Evolutionary conservation across 495 filamentous ascomycete species (phyloP), one percentile per base, ranked within the genome.

Genomic region (Lichina pygmaea): DNA sequence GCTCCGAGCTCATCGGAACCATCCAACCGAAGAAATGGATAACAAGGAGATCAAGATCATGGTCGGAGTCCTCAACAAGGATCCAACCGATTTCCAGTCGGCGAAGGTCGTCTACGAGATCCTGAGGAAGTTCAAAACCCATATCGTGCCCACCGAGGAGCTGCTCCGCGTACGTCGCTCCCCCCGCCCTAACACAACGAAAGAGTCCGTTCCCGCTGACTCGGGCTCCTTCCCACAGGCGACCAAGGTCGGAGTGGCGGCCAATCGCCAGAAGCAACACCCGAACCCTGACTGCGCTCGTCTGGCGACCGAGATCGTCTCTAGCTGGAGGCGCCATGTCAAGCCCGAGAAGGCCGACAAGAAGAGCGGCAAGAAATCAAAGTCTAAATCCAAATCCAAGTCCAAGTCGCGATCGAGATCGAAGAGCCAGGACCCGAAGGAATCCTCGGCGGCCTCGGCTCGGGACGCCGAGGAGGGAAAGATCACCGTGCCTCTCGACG

Each of bases 181-280:
- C 6, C 46, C 16, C 46, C 36, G 6, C 42, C 24, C 12, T 10
- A 34, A 32, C 10, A 32, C 33, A 11, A 7, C 15, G 8, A 43
- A 15, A 30, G 15, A 36, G 31, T 6, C 5, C 13, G 9, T 12
- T 17, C 11, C 15, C 2, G 16, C 30, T 50, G 17, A 24, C 30
- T 42, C 37, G 4, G 41, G 15, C 6, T 36, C 17, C 46, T 47
- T 46, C 15, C 30, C n/a, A 30, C 60, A 85, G 60, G 74, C 77
- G n/a, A 95, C 86, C 16, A 83, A 78, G 50, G 83, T 92, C 42
- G 89, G 89, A 50, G 75, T 93, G 52, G 69, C 80, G 4, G 79
- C 95, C 49, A 85, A 86, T 58, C 81, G 78, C 54, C 68, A 84
- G 47, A 77, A 85, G 54, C 63, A 67, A 33, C 73, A 86, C 64